Evolutionary conservation across 768 basidiomycete genomes (phyloP), one percentile per base, ranked within the genome.

Genomic region (Russula olivacea): DNA sequence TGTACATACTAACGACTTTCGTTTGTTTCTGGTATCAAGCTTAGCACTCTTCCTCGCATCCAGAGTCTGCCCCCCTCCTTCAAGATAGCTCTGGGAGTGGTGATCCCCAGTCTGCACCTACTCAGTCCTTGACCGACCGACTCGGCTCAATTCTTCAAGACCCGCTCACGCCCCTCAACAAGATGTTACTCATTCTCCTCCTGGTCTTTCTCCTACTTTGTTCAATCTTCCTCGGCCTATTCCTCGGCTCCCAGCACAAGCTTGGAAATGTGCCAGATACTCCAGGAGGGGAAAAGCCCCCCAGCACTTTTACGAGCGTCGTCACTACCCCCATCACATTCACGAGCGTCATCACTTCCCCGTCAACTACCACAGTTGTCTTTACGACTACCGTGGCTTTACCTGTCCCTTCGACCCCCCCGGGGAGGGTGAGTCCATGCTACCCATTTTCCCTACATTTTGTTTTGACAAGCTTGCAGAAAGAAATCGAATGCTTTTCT

Each of bases 161-260:
- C 69, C 88, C 89, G 1, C 81, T 98, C 40, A 92, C 93, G 0
- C 80, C 88, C 23, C 81, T 97, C 64, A 87, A 92, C 55, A 89
- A 92, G 77, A 77, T 92, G 56, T 84, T 98, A 1, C 83, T 93
- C 12, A 78, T 87, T 21, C 77, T 90, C 51, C 81, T 83, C 0
- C 81, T 98, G 64, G 73, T 89, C 30, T 80, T 99, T 52, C 79
- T 98, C 15, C 80, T 98, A 51, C 79, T 93, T 53, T 86, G 83
- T 67, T 89, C 91, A 8, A 80, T 91, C n/a, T 95, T 96, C 74
- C 87, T 95, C 64, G 96, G 96, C 11, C 78, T 99, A 5, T 98
- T 94, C 73, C 88, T 93, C 36, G 97, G 97, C 11, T 87, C 88
- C 1, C 85, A 92, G 72, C 88, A 90, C 70, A 86, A 84, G 64